phyloP scores from a whole-genome alignment of 768 basidiomycete species.

The Mrakia blollopis region DNA sequence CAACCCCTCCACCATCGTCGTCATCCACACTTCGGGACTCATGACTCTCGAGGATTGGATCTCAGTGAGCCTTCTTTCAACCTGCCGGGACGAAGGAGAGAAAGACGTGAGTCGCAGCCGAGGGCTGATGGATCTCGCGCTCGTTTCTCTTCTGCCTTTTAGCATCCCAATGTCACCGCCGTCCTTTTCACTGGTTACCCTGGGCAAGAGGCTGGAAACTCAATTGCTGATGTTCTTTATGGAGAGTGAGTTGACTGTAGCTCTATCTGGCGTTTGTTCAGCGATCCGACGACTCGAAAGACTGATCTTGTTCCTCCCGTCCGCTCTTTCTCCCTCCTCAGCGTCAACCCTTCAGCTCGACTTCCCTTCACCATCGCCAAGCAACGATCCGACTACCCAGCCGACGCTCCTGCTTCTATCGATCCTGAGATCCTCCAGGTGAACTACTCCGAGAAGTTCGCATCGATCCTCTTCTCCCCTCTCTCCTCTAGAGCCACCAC shows the following conservation, averaged over 20 bases:
- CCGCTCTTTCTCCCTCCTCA: no score
- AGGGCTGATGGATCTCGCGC: no score
- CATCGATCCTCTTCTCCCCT: not conserved
- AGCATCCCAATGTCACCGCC: slow-evolving; percentile 62
- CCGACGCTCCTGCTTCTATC: slow-evolving; percentile 43
- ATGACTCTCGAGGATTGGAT: slow-evolving; percentile 57
- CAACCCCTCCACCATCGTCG: slow-evolving; percentile 53
- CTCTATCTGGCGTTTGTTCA: no score
- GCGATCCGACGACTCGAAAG: no score
- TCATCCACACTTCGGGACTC: slow-evolving; percentile 66
- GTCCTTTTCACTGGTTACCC: slow-evolving; percentile 21
- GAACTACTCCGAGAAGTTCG: slow-evolving; percentile 43
- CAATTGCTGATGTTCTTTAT: slow-evolving; percentile 66
- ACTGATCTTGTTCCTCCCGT: no score
- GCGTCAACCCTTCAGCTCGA: slow-evolving; percentile 47
- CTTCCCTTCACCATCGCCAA: slow-evolving; percentile 75
- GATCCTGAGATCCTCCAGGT: not conserved
- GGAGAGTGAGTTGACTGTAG: slow-evolving; percentile 53
- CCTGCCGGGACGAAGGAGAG: no score
- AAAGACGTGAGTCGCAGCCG: no score
- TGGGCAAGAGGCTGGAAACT: slow-evolving; percentile 65
- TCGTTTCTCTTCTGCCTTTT: no score
- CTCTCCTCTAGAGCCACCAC: no score
- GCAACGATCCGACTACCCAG: slow-evolving; percentile 55
- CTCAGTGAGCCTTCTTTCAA: no score